Percentiles rank a stretch among this genome's conserved stretches.
Evolutionary conservation across 805 yeast genomes (phyloP).

Genomic region (Metschnikowia similis): DNA sequence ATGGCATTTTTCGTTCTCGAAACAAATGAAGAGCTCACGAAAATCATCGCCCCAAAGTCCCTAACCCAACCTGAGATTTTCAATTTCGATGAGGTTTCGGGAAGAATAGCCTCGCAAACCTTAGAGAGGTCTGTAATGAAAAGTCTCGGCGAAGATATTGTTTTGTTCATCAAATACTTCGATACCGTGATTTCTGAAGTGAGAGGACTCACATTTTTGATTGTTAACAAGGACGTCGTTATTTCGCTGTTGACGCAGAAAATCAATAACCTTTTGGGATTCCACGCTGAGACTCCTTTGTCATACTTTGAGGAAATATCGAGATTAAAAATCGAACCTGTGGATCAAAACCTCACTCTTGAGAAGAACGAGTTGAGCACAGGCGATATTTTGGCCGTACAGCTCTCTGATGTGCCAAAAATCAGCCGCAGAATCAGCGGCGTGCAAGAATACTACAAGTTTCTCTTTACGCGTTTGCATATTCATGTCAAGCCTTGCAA

Average conservation of each 20-base stretch:
- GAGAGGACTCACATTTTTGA: constrained; percentile 61
- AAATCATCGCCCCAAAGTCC: constrained; percentile 6
- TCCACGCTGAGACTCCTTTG: constrained; percentile 30
- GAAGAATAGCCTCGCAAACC: constrained; percentile 10
- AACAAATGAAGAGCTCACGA: constrained; percentile 35
- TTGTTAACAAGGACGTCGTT: constrained; percentile 46
- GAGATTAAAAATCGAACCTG: constrained; percentile 45
- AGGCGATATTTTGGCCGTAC: constrained; percentile 61
- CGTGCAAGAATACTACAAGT: constrained; percentile 48
- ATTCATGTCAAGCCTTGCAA: constrained; percentile 47
- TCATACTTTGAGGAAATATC: constrained; percentile 59
- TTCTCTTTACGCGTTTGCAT: constrained; percentile 57
- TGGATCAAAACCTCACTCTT: constrained; percentile 41
- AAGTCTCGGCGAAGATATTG: constrained; percentile 10
- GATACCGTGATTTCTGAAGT: constrained; percentile 52
- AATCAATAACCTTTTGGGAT: constrained; percentile 40
- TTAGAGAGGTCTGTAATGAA: background rate
- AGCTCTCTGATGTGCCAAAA: constrained; percentile 21
- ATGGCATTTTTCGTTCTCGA: constrained; percentile 69
- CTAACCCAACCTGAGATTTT: constrained; percentile 22
- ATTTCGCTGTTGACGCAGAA: constrained; percentile 39
- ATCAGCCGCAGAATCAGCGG: constrained; percentile 19
- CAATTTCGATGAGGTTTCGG: constrained; percentile 18
- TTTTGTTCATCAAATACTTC: constrained; percentile 59
- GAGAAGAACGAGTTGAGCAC: constrained; percentile 55